phyloP scores from a whole-genome alignment of 495 filamentous ascomycete genomes.

The Evansstolkia leycettana region DNA sequence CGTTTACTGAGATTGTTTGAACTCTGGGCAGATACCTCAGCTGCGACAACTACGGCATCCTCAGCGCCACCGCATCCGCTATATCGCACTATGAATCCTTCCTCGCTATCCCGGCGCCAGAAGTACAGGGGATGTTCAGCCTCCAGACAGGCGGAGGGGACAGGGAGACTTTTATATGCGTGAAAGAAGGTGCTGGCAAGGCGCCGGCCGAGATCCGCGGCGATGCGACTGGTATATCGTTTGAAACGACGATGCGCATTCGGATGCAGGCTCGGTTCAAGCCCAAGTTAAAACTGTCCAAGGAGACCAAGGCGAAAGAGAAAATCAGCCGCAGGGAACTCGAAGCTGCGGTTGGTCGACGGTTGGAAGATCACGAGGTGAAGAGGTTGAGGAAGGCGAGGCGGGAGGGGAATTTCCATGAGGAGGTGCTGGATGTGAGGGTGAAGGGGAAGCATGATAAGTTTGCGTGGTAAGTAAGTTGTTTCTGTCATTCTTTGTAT shows the following conservation, averaged over 20 bases:
- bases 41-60: slow-evolving; percentile 71
- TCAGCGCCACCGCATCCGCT: slow-evolving; percentile 66
- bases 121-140: slow-evolving; percentile 52
- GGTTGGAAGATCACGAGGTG: slow-evolving; percentile 76
- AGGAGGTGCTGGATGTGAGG: slow-evolving; percentile 75
- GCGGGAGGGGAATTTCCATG: slow-evolving; percentile 78
- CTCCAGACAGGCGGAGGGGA: slow-evolving; percentile 48
- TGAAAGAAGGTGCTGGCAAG: slow-evolving; percentile 26
- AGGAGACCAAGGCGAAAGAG: slow-evolving; percentile 66
- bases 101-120: slow-evolving; percentile 48
- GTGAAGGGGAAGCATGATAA: slow-evolving; percentile 97
- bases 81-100: slow-evolving; percentile 76
- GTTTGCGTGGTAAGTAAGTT: slow-evolving; percentile 41
- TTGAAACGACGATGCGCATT: slow-evolving; percentile 67
- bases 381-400: slow-evolving; percentile 69
- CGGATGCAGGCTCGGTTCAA: slow-evolving; percentile 95
- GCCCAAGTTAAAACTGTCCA: slow-evolving; percentile 61
- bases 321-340: slow-evolving; percentile 83
- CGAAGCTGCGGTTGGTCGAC: slow-evolving; percentile 66
- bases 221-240: slow-evolving; percentile 58
- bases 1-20: neutral
- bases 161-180: slow-evolving; percentile 38
- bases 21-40: slow-evolving; percentile 48
- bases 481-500: neutral
- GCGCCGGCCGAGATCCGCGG: slow-evolving; percentile 50